phyloP scores from a whole-genome alignment of 257 asterid genomes.

The Rhazya stricta region DNA sequence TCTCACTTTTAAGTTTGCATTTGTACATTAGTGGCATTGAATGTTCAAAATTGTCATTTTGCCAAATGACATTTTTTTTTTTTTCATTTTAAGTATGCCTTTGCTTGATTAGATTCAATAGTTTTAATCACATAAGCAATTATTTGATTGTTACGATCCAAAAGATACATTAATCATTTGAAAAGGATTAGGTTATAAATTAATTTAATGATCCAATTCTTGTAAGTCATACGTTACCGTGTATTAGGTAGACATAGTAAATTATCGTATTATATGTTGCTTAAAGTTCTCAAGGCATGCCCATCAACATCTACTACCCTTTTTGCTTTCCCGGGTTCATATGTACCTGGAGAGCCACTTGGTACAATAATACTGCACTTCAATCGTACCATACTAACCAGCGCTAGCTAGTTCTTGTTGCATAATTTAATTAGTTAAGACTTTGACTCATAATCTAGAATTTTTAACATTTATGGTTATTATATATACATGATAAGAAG shows the following conservation, averaged over 20 bases:
- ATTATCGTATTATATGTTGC: background rate
- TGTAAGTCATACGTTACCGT: background rate
- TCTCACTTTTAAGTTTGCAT: background rate
- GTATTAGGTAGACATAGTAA: conserved; percentile 4
- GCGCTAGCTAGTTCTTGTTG: too few species aligned
- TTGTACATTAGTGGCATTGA: background rate
- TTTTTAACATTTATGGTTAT: too few species aligned
- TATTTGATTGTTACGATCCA: background rate
- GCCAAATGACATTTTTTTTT: too few species aligned
- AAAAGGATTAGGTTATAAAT: conserved; percentile 1
- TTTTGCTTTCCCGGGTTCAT: background rate
- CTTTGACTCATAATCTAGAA: too few species aligned
- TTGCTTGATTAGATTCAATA: background rate
- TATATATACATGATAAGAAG: too few species aligned
- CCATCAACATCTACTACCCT: too few species aligned
- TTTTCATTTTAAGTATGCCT: background rate
- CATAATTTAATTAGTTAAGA: too few species aligned
- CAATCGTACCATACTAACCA: too few species aligned
- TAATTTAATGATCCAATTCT: background rate
- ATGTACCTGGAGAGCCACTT: background rate
- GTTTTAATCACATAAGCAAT: background rate
- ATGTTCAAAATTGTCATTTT: background rate
- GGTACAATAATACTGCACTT: background rate
- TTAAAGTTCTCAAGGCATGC: background rate
- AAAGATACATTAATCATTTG: background rate